phyloP scores from a whole-genome alignment of 441 rosid genomes.

The Gossypium aridum region DNA sequence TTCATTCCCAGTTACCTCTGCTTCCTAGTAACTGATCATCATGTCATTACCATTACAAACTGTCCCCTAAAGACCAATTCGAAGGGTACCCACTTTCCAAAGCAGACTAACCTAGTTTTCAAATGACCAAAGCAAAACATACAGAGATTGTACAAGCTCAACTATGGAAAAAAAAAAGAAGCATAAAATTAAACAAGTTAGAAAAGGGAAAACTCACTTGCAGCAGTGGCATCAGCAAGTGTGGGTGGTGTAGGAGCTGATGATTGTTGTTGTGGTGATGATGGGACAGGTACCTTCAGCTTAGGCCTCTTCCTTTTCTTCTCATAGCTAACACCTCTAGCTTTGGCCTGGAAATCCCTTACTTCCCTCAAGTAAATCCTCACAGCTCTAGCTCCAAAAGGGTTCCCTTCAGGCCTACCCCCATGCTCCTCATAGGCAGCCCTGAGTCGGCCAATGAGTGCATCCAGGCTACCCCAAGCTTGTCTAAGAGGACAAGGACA shows the following conservation, averaged over 20 bases:
- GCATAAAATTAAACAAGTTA: not conserved
- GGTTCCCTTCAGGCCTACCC: slow-evolving; percentile 66
- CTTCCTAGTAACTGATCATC: slow-evolving; percentile 5
- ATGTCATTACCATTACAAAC: not conserved
- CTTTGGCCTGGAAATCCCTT: slow-evolving; percentile 74
- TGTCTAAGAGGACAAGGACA: slow-evolving; percentile 86
- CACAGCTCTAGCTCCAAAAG: slow-evolving; percentile 73
- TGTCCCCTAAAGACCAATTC: slow-evolving; percentile 4
- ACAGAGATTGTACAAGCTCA: not conserved
- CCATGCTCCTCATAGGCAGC: slow-evolving; percentile 88
- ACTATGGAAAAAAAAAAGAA: not conserved
- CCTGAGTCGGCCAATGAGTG: slow-evolving; percentile 81
- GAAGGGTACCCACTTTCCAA: not conserved
- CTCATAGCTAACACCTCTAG: slow-evolving; percentile 80
- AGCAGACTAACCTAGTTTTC: not conserved
- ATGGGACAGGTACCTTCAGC: slow-evolving; percentile 21
- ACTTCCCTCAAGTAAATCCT: slow-evolving; percentile 74
- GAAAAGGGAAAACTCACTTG: slow-evolving; percentile 19
- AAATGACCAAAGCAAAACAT: not conserved
- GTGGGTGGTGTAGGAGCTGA: slow-evolving; percentile 15
- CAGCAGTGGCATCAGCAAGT: slow-evolving; percentile 19
- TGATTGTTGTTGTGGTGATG: not conserved
- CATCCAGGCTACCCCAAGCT: slow-evolving; percentile 92
- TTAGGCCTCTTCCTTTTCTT: slow-evolving; percentile 78
- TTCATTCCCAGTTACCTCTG: not conserved